Evolutionary conservation across 164 flowering plant genomes (phyloP).

Genomic region (Stephania yunnanensis): DNA sequence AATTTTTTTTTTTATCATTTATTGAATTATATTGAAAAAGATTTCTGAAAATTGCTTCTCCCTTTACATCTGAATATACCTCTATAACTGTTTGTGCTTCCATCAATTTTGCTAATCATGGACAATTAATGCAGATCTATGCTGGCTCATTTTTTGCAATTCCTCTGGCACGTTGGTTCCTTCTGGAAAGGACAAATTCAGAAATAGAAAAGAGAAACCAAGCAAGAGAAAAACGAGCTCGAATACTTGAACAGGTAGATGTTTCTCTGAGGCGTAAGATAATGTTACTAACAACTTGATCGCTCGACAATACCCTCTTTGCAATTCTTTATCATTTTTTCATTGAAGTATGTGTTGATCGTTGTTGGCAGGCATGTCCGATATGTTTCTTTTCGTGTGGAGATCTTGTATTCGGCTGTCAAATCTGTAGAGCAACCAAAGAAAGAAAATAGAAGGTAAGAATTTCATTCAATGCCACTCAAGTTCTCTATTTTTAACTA

Average conservation of each 20-base stretch:
- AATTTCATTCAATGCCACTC: too few species aligned
- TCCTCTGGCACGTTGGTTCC: slow-evolving; percentile 82
- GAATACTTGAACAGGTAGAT: slow-evolving; percentile 67
- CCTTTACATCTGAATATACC: not conserved
- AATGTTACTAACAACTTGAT: slow-evolving; percentile 1
- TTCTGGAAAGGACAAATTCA: slow-evolving; percentile 51
- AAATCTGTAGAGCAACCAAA: too few species aligned
- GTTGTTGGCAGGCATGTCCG: too few species aligned
- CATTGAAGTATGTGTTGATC: too few species aligned
- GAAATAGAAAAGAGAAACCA: slow-evolving; percentile 71
- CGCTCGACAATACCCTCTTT: not conserved
- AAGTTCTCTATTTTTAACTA: too few species aligned
- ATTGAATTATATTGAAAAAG: too few species aligned
- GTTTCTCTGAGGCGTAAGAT: slow-evolving; percentile 78
- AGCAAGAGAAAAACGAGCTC: slow-evolving; percentile 59
- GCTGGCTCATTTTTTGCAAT: slow-evolving; percentile 94
- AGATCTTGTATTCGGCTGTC: too few species aligned
- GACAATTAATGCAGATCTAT: slow-evolving; percentile 56
- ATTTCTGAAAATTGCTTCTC: too few species aligned
- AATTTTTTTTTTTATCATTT: too few species aligned
- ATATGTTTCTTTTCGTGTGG: too few species aligned
- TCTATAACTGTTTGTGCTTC: not conserved
- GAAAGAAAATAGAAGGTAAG: too few species aligned
- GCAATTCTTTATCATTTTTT: not conserved
- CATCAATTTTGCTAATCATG: not conserved